Conservation (phyloP, 2,329 filamentous ascomycete species). For the Colletotrichum cuscutae region DNA sequence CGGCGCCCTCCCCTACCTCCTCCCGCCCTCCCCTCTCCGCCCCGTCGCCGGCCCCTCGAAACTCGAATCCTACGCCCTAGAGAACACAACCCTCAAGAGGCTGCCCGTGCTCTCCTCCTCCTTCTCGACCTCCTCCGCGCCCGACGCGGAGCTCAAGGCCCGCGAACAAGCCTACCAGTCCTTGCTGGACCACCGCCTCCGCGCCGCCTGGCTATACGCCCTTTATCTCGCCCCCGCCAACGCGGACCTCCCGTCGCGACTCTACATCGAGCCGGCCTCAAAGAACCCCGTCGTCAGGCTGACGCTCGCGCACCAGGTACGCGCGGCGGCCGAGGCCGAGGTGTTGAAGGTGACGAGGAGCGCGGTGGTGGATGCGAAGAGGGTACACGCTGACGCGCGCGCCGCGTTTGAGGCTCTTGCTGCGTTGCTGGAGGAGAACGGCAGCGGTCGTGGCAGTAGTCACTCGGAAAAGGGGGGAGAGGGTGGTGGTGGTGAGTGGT, state of each 20-base stretch:
- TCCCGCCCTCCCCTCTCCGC: conserved; percentile 59
- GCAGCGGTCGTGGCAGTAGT: background rate
- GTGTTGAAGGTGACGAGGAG: conserved; percentile 71
- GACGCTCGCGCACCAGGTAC: conserved; percentile 73
- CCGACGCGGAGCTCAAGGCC: conserved; percentile 37
- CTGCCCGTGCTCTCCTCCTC: conserved; percentile 35
- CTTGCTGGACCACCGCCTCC: conserved; percentile 80
- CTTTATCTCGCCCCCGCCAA: conserved; percentile 81
- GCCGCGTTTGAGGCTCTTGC: conserved; percentile 60
- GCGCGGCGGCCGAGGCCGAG: conserved; percentile 77
- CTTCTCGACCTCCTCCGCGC: conserved; percentile 14
- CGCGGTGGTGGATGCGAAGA: conserved; percentile 43
- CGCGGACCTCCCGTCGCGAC: conserved; percentile 71
- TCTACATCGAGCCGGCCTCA: conserved; percentile 77
- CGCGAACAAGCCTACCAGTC: conserved; percentile 81
- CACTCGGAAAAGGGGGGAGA: conserved; percentile 3
- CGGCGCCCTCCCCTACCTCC: conserved; percentile 87
- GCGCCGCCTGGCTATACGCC: conserved; percentile 87
- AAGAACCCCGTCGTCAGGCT: conserved; percentile 70
- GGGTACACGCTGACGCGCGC: conserved; percentile 55
- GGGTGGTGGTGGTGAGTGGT: conserved; percentile 49
- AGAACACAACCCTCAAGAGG: conserved; percentile 48
- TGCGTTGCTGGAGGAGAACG: conserved; percentile 47
- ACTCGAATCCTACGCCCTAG: conserved; percentile 75
- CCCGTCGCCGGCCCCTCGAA: conserved; percentile 70